These are phyloP conservation scores for Leptosphaerulina australis DNA, from an alignment of 2,329 filamentous ascomycete genomes.

Conservation along the genomic window DNA sequence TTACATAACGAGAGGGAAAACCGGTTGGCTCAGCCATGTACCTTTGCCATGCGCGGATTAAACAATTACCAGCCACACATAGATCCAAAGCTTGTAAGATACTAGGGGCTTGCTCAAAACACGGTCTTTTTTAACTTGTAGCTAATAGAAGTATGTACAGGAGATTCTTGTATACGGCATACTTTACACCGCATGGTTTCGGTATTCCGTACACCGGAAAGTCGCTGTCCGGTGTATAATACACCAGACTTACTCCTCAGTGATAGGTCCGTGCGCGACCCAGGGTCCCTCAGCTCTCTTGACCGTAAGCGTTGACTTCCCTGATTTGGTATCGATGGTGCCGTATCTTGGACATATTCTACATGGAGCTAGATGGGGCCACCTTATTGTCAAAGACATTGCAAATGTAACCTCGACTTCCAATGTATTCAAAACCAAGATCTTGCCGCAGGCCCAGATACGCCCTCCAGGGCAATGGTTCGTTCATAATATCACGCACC, in stretches of 20 bases:
- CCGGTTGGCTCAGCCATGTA: too few species aligned
- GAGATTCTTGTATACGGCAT: background rate
- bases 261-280: too few species aligned
- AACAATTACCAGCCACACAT: background rate
- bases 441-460: conserved; percentile 4
- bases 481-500: background rate
- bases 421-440: conserved; percentile 11
- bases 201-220: background rate
- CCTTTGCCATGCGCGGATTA: too few species aligned
- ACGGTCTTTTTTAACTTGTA: background rate
- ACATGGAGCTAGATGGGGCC: conserved; percentile 14
- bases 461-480: conserved; percentile 9
- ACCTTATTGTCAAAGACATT: conserved; percentile 10
- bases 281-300: too few species aligned
- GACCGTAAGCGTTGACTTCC: too few species aligned
- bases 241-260: background rate
- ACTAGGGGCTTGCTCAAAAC: background rate
- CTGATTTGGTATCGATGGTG: too few species aligned
- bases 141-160: background rate
- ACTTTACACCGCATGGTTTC: background rate
- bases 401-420: conserved; percentile 6
- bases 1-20: too few species aligned
- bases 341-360: conserved; percentile 7
- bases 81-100: background rate
- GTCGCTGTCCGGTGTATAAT: background rate